A percentile compares a stretch with the other conserved stretches of the same genome.
Evolutionary conservation across 2,329 filamentous ascomycete genomes (phyloP).

Genomic region (Lasiodiplodia hormozganensis): DNA sequence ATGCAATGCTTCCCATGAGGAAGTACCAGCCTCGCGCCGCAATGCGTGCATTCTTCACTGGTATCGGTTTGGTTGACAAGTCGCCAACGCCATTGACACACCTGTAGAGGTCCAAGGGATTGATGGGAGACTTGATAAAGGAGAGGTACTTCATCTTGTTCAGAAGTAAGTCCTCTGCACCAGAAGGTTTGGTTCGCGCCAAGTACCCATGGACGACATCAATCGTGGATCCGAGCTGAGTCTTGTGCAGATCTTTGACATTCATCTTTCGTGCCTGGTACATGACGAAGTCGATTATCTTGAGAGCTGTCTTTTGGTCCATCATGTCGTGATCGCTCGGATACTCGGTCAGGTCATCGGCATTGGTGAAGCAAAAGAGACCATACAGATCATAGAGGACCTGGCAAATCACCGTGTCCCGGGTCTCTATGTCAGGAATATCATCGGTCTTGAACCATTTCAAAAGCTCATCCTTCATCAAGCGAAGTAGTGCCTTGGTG

Average conservation of each 20-base stretch:
- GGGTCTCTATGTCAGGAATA: conserved; percentile 71
- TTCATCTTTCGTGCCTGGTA: conserved; percentile 81
- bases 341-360: conserved; percentile 64
- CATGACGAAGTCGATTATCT: conserved; percentile 84
- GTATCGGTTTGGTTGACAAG: conserved; percentile 54
- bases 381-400: conserved; percentile 54
- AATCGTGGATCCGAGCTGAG: conserved; percentile 86
- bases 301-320: conserved; percentile 79
- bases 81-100: conserved; percentile 77
- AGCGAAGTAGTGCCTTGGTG: conserved; percentile 85
- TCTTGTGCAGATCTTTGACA: conserved; percentile 90
- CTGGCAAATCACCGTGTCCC: conserved; percentile 81
- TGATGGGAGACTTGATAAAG: conserved; percentile 82
- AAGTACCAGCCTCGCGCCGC: conserved; percentile 92
- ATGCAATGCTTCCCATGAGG: conserved; percentile 83
- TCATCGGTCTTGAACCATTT: conserved; percentile 64
- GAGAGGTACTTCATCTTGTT: conserved; percentile 84
- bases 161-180: conserved; percentile 77
- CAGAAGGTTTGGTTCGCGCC: conserved; percentile 70
- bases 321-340: conserved; percentile 76
- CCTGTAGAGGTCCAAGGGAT: conserved; percentile 78
- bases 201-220: conserved; percentile 92
- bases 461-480: conserved; percentile 86
- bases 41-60: conserved; percentile 70
- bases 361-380: conserved; percentile 45